Conservation (phyloP, 805 yeast genomes). For the Candida vaughaniae region DNA sequence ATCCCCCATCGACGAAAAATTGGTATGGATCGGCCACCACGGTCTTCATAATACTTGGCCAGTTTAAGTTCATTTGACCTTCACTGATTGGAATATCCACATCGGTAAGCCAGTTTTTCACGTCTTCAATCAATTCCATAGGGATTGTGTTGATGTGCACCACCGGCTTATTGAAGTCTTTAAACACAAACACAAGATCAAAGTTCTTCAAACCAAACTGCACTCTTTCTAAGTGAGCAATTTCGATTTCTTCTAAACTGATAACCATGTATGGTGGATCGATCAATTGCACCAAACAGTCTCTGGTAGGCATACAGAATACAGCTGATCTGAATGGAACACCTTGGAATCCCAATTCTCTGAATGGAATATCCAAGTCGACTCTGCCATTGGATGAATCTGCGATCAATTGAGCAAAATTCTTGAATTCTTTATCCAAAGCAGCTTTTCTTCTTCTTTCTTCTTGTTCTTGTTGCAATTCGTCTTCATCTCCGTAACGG, state of each 20-base stretch:
- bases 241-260: constrained; percentile 86
- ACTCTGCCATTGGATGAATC: constrained; percentile 81
- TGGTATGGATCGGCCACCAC: constrained; percentile 89
- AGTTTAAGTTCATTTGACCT: constrained; percentile 92
- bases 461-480: constrained; percentile 96
- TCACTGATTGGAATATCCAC: constrained; percentile 94
- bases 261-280: constrained; percentile 95
- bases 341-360: constrained; percentile 96
- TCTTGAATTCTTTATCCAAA: constrained; percentile 87
- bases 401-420: constrained; percentile 86
- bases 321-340: constrained; percentile 95
- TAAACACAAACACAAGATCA: constrained; percentile 94
- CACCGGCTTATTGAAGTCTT: constrained; percentile 84
- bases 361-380: constrained; percentile 90
- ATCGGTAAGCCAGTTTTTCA: constrained; percentile 96
- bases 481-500: constrained; percentile 97
- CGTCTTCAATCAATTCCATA: constrained; percentile 85
- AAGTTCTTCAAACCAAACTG: constrained; percentile 96
- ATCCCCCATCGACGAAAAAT: constrained; percentile 91
- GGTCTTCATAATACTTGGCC: constrained; percentile 95
- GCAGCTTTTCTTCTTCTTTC: constrained; percentile 90
- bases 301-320: constrained; percentile 94
- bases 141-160: constrained; percentile 94
- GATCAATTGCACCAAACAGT: constrained; percentile 88
- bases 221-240: constrained; percentile 94